These are phyloP conservation scores for Cichorium intybus DNA, from an alignment of 140 eudicot species.

Conservation along the genomic window DNA sequence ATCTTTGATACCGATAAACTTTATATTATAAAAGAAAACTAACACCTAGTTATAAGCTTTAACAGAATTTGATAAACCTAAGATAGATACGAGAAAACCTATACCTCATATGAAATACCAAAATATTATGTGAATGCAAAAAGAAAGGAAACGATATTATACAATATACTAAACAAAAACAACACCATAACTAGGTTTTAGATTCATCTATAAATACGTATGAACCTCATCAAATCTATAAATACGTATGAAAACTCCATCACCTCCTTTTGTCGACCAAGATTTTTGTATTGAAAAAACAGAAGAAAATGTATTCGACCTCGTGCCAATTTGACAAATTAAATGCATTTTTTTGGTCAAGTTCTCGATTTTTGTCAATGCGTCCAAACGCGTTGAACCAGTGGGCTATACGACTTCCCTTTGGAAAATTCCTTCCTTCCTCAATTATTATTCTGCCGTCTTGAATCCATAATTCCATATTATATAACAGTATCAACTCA, in stretches of 20 bases:
- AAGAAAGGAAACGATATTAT: too few relatives aligned
- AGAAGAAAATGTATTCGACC: not conserved
- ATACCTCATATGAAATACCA: not conserved
- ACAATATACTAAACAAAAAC: too few relatives aligned
- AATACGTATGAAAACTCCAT: not conserved
- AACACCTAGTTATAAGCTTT: too few relatives aligned
- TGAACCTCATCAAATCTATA: too few relatives aligned
- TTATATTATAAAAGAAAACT: too few relatives aligned
- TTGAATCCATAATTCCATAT: not conserved
- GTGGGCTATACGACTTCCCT: not conserved
- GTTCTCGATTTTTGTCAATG: not conserved
- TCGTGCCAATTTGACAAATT: slow-evolving; percentile 28
- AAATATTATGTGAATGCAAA: too few relatives aligned
- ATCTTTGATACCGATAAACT: too few relatives aligned
- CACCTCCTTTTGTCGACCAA: not conserved
- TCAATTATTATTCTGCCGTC: not conserved
- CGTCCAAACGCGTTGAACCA: slow-evolving; percentile 18
- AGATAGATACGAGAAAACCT: too few relatives aligned
- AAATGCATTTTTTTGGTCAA: slow-evolving; percentile 6
- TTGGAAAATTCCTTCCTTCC: slow-evolving; percentile 13
- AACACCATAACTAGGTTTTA: too few relatives aligned
- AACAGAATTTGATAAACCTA: too few relatives aligned
- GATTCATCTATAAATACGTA: not conserved
- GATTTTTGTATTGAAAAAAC: not conserved
- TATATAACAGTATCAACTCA: slow-evolving; percentile 11